A percentile compares a stretch with the other conserved stretches of the same genome.
Evolutionary conservation across 805 yeast genomes (phyloP).

Genomic region (Candida adriatica): DNA sequence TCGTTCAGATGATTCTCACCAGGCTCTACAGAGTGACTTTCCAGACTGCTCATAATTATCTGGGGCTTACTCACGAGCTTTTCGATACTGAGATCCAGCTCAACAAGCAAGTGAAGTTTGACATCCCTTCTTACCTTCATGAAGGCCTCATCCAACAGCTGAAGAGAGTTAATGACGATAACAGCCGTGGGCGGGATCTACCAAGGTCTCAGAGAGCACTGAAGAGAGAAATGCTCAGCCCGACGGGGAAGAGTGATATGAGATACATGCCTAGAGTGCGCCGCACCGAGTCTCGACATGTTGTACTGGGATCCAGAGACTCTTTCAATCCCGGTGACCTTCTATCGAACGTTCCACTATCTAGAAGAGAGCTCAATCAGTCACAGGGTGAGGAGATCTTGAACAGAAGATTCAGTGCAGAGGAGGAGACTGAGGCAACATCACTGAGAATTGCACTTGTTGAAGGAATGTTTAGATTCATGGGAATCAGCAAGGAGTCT

Average conservation of each 20-base stretch:
- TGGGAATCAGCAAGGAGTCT: slow-evolving; percentile 52
- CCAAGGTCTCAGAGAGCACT: not conserved
- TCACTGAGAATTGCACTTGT: slow-evolving; percentile 56
- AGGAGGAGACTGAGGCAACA: slow-evolving; percentile 65
- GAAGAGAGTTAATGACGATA: not conserved
- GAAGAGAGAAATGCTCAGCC: slow-evolving; percentile 3
- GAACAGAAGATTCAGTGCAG: slow-evolving; percentile 10
- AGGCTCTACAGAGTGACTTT: slow-evolving; percentile 86
- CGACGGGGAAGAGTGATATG: slow-evolving; percentile 13
- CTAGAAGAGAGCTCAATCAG: slow-evolving; percentile 26
- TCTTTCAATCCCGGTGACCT: slow-evolving; percentile 79
- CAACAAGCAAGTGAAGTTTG: slow-evolving; percentile 41
- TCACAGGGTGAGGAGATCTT: slow-evolving; percentile 1
- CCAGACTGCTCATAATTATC: slow-evolving; percentile 80
- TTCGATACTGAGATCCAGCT: slow-evolving; percentile 66
- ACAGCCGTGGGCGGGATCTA: not conserved
- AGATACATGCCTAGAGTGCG: slow-evolving; percentile 7
- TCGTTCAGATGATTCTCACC: slow-evolving; percentile 86
- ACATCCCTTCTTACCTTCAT: slow-evolving; percentile 58
- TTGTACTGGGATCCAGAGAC: slow-evolving; percentile 45
- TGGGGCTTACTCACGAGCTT: slow-evolving; percentile 79
- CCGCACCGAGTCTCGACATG: slow-evolving; percentile 35
- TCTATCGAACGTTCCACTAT: slow-evolving; percentile 70
- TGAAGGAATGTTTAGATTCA: slow-evolving; percentile 59
- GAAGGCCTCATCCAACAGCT: slow-evolving; percentile 47